A percentile compares a stretch with the other conserved stretches of the same genome.
Conservation (phyloP, 768 basidiomycete genomes). For the Flagelloscypha sp. region DNA sequence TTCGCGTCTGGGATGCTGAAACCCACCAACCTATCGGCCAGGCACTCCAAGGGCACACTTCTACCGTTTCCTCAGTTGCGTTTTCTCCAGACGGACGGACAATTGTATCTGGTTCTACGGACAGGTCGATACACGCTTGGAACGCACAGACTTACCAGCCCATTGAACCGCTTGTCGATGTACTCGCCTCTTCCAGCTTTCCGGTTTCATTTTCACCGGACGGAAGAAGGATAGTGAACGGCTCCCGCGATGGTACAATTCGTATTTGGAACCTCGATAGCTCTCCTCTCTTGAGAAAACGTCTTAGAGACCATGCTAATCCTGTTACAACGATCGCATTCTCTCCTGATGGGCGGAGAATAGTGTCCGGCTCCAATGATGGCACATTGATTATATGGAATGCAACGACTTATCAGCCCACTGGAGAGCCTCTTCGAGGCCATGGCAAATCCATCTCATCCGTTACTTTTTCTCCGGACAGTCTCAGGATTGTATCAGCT, state of each 20-base stretch:
- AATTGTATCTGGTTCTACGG: slow-evolving; percentile 34
- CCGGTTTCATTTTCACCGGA: slow-evolving; percentile 35
- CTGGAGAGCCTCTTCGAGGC: not conserved
- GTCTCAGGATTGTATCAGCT: slow-evolving; percentile 5
- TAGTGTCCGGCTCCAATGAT: slow-evolving; percentile 6
- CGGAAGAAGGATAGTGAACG: slow-evolving; percentile 23
- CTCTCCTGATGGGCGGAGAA: slow-evolving; percentile 7
- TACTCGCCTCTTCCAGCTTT: slow-evolving; percentile 11
- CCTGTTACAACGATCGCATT: slow-evolving; percentile 1
- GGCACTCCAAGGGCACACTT: slow-evolving; percentile 6
- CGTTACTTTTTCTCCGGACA: slow-evolving; percentile 10
- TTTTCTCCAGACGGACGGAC: slow-evolving; percentile 18
- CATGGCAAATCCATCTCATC: not conserved
- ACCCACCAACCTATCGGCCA: slow-evolving; percentile 1
- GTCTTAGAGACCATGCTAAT: slow-evolving; percentile 2
- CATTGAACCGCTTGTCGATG: slow-evolving; percentile 16
- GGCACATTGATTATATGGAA: slow-evolving; percentile 8
- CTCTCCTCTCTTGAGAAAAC: not conserved
- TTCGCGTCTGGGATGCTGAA: slow-evolving; percentile 14
- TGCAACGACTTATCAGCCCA: not conserved
- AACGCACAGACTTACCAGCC: slow-evolving; percentile 8
- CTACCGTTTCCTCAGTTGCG: slow-evolving; percentile 1
- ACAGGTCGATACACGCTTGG: slow-evolving; percentile 13
- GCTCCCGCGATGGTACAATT: slow-evolving; percentile 12
- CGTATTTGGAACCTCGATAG: slow-evolving; percentile 6